Evolutionary conservation across 805 yeast genomes (phyloP).

Genomic region (Candida wancherniae): DNA sequence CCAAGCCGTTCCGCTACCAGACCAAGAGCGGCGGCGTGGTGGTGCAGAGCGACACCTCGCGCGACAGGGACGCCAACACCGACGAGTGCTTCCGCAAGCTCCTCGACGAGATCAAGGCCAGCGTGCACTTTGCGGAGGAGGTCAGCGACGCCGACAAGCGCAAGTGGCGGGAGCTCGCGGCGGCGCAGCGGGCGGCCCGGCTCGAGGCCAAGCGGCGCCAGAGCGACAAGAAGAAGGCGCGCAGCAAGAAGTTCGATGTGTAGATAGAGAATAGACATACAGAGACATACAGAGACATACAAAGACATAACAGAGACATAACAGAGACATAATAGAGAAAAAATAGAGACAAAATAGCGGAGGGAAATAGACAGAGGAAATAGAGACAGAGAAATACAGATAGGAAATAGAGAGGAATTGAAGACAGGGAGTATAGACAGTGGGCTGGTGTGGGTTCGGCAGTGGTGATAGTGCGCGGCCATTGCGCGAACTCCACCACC

Average conservation of each 20-base stretch:
- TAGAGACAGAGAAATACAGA: too few relatives aligned
- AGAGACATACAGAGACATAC: too few relatives aligned
- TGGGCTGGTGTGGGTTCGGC: too few relatives aligned
- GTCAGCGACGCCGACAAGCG: constrained; percentile 40
- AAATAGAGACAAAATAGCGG: too few relatives aligned
- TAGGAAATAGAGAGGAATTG: too few relatives aligned
- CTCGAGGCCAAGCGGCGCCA: constrained; percentile 31
- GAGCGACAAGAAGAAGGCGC: constrained; percentile 34
- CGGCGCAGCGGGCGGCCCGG: constrained; percentile 28
- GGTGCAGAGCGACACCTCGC: constrained; percentile 54
- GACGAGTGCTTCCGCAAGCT: constrained; percentile 59
- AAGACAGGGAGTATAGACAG: too few relatives aligned
- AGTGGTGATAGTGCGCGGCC: too few relatives aligned
- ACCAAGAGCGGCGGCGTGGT: constrained; percentile 52
- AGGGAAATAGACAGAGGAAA: too few relatives aligned
- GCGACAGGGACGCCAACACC: constrained; percentile 57
- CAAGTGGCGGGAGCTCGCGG: constrained; percentile 47
- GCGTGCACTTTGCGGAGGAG: constrained; percentile 46
- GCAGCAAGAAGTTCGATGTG: constrained; percentile 33
- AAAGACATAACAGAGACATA: too few relatives aligned
- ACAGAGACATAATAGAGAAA: too few relatives aligned
- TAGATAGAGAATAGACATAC: too few relatives aligned
- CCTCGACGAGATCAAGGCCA: constrained; percentile 44
- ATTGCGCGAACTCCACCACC: too few relatives aligned
- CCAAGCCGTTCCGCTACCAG: constrained; percentile 45